Conservation (phyloP, 331 rosid species). For the Pyracantha coccinea region DNA sequence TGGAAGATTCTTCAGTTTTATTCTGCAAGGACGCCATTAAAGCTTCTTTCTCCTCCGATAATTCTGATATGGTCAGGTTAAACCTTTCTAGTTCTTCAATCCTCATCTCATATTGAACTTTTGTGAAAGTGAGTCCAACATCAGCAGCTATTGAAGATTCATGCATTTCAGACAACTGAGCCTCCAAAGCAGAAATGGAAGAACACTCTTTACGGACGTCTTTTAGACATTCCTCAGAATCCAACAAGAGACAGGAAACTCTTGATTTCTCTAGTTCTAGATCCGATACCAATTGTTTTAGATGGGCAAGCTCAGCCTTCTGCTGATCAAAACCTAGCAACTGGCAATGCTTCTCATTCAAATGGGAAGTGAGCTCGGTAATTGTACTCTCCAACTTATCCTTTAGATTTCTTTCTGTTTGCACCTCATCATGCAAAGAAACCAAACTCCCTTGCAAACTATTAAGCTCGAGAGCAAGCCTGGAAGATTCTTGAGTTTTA, state of each 20-base stretch:
- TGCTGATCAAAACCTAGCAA: conserved; percentile 50
- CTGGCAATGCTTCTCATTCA: conserved; percentile 52
- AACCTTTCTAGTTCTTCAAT: conserved; percentile 49
- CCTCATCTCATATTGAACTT: conserved; percentile 16
- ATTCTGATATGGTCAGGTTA: conserved; percentile 35
- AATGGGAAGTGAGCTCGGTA: conserved; percentile 44
- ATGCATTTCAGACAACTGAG: conserved; percentile 52
- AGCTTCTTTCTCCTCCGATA: conserved; percentile 49
- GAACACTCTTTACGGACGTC: conserved; percentile 42
- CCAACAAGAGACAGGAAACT: conserved; percentile 34
- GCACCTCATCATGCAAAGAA: conserved; percentile 43
- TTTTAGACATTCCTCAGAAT: conserved; percentile 43
- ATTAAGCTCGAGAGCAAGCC: conserved; percentile 48
- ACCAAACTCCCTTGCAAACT: conserved; percentile 35
- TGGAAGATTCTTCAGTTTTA: conserved; percentile 49
- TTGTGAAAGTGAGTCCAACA: conserved; percentile 37
- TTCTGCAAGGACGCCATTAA: conserved; percentile 42
- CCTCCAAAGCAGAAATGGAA: conserved; percentile 43
- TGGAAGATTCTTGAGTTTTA: conserved; percentile 50
- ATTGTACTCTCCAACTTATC: conserved; percentile 44
- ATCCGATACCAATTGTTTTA: conserved; percentile 46
- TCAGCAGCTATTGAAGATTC: conserved; percentile 52
- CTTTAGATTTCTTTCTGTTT: conserved; percentile 38
- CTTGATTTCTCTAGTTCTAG: conserved; percentile 68
- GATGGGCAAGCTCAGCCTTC: conserved; percentile 47